Percentiles rank a stretch among this genome's conserved stretches.
phyloP scores from a whole-genome alignment of 2,329 filamentous ascomycete species.

The Colletotrichum nymphaeae region DNA sequence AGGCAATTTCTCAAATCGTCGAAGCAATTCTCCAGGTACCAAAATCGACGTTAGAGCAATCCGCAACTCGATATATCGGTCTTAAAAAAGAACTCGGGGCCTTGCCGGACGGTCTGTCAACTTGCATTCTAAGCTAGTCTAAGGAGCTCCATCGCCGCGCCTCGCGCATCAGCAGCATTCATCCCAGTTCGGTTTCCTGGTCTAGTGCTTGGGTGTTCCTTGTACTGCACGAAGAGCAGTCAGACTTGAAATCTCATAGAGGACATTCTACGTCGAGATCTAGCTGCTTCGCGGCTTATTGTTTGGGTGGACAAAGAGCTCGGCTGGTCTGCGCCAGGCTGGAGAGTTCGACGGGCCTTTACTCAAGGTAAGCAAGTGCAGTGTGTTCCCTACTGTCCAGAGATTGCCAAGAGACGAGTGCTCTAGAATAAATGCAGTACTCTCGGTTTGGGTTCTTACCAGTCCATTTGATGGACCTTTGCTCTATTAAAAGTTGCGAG shows the following conservation, averaged over 20 bases:
- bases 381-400: background rate
- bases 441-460: background rate
- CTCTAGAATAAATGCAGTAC: background rate
- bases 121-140: background rate
- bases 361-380: background rate
- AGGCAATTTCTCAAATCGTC: constrained; percentile 7
- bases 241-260: background rate
- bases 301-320: background rate
- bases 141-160: background rate
- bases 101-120: too few relatives aligned
- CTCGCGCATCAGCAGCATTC: constrained; percentile 14
- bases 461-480: background rate
- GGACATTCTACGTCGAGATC: background rate
- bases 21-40: background rate
- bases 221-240: background rate
- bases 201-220: constrained; percentile 23
- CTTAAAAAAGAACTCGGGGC: too few relatives aligned
- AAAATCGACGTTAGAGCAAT: background rate
- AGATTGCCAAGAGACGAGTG: background rate
- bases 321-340: background rate
- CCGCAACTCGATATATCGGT: background rate
- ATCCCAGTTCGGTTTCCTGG: constrained; percentile 10
- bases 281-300: background rate
- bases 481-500: background rate
- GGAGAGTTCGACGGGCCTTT: background rate